Percentiles rank a stretch among this genome's conserved stretches.
phyloP scores from a whole-genome alignment of 768 basidiomycete genomes.

The Suillus discolor region DNA sequence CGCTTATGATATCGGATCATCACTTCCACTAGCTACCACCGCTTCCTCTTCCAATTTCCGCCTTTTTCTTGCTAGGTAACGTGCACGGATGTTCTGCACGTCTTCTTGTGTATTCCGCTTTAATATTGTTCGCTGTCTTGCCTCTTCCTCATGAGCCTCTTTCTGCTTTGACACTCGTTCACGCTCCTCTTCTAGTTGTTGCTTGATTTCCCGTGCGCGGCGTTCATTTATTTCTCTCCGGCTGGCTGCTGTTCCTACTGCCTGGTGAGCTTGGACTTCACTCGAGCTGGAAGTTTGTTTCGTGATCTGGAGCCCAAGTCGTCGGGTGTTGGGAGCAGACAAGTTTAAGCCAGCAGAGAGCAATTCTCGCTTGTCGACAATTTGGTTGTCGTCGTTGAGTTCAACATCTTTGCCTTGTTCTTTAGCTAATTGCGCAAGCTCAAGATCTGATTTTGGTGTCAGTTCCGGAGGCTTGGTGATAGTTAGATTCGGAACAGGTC shows the following conservation, averaged over 20 bases:
- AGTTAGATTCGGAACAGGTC: constrained; percentile 65
- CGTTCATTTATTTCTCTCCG: constrained; percentile 84
- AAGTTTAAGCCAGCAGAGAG: constrained; percentile 92
- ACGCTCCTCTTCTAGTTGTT: constrained; percentile 78
- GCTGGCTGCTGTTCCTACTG: constrained; percentile 82
- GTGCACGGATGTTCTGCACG: constrained; percentile 71
- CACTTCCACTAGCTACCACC: background rate
- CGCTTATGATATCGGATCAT: constrained; percentile 16
- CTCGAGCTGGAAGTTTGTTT: constrained; percentile 23
- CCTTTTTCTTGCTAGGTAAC: constrained; percentile 81
- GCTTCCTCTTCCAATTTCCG: constrained; percentile 59
- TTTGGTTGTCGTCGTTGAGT: constrained; percentile 95
- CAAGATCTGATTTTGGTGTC: constrained; percentile 65
- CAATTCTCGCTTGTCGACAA: constrained; percentile 93
- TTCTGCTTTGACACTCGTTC: constrained; percentile 58
- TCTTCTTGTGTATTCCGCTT: constrained; percentile 78
- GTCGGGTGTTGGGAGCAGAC: constrained; percentile 77
- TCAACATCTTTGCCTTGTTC: constrained; percentile 85
- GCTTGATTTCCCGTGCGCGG: constrained; percentile 72
- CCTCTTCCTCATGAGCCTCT: constrained; percentile 62
- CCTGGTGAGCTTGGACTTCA: constrained; percentile 60
- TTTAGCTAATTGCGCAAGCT: constrained; percentile 69
- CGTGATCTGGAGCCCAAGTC: constrained; percentile 50
- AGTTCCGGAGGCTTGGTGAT: constrained; percentile 74
- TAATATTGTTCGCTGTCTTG: constrained; percentile 63